Base-by-base conservation (phyloP, 352 stramenopile species). In the Globisporangium uncinulatum region DNA sequence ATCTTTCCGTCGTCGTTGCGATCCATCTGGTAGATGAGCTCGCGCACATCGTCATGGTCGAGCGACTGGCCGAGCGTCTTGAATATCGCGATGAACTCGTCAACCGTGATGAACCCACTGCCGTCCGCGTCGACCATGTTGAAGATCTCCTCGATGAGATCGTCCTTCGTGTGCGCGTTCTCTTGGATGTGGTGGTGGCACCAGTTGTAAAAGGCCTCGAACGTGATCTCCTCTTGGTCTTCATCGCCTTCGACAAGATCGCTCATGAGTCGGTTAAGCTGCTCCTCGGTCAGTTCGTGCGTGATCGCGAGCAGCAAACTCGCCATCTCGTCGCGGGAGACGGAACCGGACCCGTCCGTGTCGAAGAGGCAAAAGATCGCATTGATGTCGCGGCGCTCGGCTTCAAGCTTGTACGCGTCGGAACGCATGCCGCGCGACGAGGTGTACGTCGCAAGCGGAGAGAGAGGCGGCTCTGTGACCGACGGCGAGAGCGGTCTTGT, bases 1-100 rank as follows among this genome's bases (percentile, higher is more conserved):
- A 89, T 89, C 66, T 87, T 87, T 49, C 75, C 75, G 52, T 86
- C 80, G 52, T 83, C 71, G 60, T 87, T 89, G 45, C 75, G 73
- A 47, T 87, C 77, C 76, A 87, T 87, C 45, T 87, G 73, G 36
- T 87, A 89, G 6, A 89, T 73, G 4, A 89, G 65, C 61, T 89
- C 77, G 24, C 79, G 74, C 45, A 89, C 79, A 52, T 87, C 77
- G 57, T 89, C 76, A 44, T 87, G 76, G 55, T 87, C 76, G 20
- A 89, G 74, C 42, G 79, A 71, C 54, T 89, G 79, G 7, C 79
- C 77, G 20, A 87, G 70, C 6, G 75, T 77, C 61, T 79, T 83
- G 61, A 87, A 87, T 41, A 87, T 85, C 39, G 74, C 68, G 32
- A 87, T 84, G 47, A 87, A 89, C 57, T 89, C 79, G 48, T 87